Percentiles rank a stretch among this genome's conserved stretches.
These are phyloP conservation scores for Poa annua DNA, from an alignment of 176 grass and related monocot species.

Conservation along the genomic window DNA sequence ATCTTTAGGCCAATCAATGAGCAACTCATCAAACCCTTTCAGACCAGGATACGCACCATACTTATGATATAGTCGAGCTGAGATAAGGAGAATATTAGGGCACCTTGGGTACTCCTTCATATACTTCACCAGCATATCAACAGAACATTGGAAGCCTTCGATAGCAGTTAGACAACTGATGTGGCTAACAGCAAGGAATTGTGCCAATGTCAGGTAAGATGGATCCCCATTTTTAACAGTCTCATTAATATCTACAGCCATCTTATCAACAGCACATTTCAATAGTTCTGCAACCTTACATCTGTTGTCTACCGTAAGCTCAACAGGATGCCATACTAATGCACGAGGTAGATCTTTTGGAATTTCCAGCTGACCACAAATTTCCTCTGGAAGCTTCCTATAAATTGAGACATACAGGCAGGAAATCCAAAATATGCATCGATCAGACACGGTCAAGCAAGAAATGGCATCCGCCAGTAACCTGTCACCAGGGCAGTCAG, in stretches of 20 bases:
- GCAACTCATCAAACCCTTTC: conserved; percentile 72
- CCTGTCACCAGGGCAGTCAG: conserved; percentile 69
- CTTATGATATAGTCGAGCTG: conserved; percentile 56
- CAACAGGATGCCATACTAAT: conserved; percentile 69
- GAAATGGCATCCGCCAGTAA: conserved; percentile 65
- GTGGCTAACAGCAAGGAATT: conserved; percentile 84
- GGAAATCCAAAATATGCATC: conserved; percentile 94
- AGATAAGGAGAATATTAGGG: conserved; percentile 69
- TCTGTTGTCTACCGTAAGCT: conserved; percentile 56
- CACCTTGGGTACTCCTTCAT: conserved; percentile 80
- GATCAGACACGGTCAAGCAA: conserved; percentile 66
- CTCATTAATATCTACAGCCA: conserved; percentile 67
- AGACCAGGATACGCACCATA: conserved; percentile 44
- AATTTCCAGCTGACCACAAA: conserved; percentile 63
- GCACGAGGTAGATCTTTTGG: conserved; percentile 60
- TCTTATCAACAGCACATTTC: conserved; percentile 60
- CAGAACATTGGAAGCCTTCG: conserved; percentile 61
- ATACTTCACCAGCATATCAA: conserved; percentile 77
- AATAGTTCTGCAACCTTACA: conserved; percentile 58
- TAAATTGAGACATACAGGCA: conserved; percentile 82
- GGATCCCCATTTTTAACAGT: conserved; percentile 57
- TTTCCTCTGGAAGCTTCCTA: conserved; percentile 80
- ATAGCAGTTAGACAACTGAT: conserved; percentile 65
- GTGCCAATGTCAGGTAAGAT: conserved; percentile 65
- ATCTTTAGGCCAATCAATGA: conserved; percentile 76